A percentile compares a stretch with the other conserved stretches of the same genome.
Evolutionary conservation across 2,329 filamentous ascomycete genomes (phyloP).

Genomic region (Cadophora luteo-olivacea): DNA sequence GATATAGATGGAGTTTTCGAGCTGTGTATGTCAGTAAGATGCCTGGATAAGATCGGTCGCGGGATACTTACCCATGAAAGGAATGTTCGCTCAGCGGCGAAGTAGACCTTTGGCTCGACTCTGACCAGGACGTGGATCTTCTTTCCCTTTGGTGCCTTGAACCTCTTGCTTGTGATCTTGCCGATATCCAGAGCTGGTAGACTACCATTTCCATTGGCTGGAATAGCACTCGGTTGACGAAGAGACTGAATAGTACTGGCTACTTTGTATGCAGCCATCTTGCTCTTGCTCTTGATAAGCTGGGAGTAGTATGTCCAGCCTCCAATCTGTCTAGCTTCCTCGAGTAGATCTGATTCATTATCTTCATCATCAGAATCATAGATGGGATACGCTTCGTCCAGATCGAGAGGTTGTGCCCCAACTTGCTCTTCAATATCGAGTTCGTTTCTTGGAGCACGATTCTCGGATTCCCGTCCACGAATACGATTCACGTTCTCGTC

Average conservation of each 20-base stretch:
- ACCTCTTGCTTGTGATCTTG: constrained; percentile 62
- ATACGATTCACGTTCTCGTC: constrained; percentile 34
- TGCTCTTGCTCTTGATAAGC: constrained; percentile 53
- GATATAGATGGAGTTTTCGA: constrained; percentile 96
- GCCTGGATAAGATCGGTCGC: constrained; percentile 10
- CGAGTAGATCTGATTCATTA: constrained; percentile 74
- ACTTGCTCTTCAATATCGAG: constrained; percentile 87
- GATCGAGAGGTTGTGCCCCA: constrained; percentile 57
- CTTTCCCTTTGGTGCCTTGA: constrained; percentile 82
- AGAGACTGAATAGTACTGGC: constrained; percentile 29
- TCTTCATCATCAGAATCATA: constrained; percentile 93
- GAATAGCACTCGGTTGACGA: constrained; percentile 23
- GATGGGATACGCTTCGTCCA: constrained; percentile 76
- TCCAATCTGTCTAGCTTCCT: constrained; percentile 78
- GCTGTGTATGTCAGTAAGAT: constrained; percentile 53
- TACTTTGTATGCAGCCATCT: constrained; percentile 31
- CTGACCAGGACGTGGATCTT: constrained; percentile 95
- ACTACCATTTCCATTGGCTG: constrained; percentile 52
- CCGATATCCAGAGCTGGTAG: constrained; percentile 60
- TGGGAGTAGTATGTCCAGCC: constrained; percentile 77
- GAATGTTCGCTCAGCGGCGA: constrained; percentile 95
- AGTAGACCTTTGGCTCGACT: constrained; percentile 97
- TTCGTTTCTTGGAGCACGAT: constrained; percentile 46
- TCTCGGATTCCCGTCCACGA: constrained; percentile 34
- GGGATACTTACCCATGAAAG: constrained; percentile 79